Evolutionary conservation across 164 flowering plant genomes (phyloP).

Genomic region (Piper betle): DNA sequence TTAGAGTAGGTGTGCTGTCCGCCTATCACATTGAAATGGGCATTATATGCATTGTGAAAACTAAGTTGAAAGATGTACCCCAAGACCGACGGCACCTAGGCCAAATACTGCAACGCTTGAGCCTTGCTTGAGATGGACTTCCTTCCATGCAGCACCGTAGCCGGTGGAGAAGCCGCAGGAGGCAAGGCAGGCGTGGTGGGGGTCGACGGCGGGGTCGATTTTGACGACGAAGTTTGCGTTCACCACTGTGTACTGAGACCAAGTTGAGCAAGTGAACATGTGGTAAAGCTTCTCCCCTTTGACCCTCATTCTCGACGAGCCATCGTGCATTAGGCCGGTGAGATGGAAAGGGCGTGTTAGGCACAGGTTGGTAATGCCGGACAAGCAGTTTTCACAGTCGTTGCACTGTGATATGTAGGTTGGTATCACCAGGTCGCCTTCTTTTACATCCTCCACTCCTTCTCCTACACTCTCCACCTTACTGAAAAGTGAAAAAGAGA

Average conservation of each 20-base stretch:
- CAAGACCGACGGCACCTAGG: constrained; percentile 48
- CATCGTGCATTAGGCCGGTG: constrained; percentile 30
- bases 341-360: constrained; percentile 6
- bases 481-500: not conserved
- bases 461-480: constrained; percentile 37
- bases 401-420: constrained; percentile 24
- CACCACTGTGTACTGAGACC: constrained; percentile 31
- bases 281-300: constrained; percentile 30
- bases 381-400: constrained; percentile 19
- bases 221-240: constrained; percentile 17
- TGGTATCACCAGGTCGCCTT: constrained; percentile 42
- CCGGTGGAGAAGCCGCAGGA: constrained; percentile 28
- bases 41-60: too few relatives aligned
- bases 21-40: too few relatives aligned
- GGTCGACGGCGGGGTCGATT: constrained; percentile 11
- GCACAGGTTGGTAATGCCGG: constrained; percentile 23
- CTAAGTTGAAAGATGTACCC: constrained; percentile 14
- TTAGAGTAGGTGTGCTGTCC: too few relatives aligned
- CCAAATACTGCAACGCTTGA: constrained; percentile 37
- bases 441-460: constrained; percentile 19
- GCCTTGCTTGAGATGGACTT: constrained; percentile 20
- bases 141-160: constrained; percentile 35
- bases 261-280: constrained; percentile 24
- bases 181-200: constrained; percentile 18
- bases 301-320: constrained; percentile 18